Evolutionary conservation across 495 filamentous ascomycete species (phyloP).

Genomic region (Sphaerosporella brunnea): DNA sequence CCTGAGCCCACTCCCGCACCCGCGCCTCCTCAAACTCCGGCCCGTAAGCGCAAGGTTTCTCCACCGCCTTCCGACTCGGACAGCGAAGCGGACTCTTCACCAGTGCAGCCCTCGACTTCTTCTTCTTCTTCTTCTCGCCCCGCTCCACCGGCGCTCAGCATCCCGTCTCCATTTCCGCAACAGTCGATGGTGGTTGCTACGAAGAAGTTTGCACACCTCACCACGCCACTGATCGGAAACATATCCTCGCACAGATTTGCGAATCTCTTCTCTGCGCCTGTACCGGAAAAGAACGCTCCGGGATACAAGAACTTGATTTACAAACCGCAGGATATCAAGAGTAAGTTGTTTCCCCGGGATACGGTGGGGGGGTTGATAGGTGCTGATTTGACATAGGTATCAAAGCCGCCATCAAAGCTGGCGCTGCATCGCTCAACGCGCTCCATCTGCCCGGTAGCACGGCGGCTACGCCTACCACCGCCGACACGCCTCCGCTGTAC

Average conservation of each 20-base stretch:
- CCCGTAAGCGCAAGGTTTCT: not conserved
- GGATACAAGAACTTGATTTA: constrained; percentile 78
- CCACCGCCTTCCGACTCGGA: not conserved
- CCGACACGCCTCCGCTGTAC: not conserved
- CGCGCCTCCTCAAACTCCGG: not conserved
- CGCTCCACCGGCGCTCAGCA: constrained; percentile 5
- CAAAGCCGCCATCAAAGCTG: constrained; percentile 48
- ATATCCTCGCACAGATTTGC: constrained; percentile 73
- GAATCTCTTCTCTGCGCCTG: constrained; percentile 66
- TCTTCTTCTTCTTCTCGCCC: not conserved
- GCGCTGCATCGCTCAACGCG: constrained; percentile 31
- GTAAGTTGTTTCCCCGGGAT: constrained; percentile 7
- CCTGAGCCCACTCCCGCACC: not conserved
- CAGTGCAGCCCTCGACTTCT: not conserved
- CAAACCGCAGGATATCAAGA: constrained; percentile 72
- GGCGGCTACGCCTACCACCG: constrained; percentile 31
- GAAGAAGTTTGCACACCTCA: constrained; percentile 24
- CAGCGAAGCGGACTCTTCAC: not conserved
- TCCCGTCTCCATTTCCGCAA: constrained; percentile 24
- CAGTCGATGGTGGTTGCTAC: constrained; percentile 25
- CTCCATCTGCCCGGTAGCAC: constrained; percentile 22
- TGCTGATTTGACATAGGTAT: constrained; percentile 34
- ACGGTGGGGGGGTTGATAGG: not conserved
- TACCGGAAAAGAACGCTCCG: constrained; percentile 69
- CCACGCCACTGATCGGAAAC: constrained; percentile 60